These are phyloP conservation scores for Pelargonium cotyledonis DNA, from an alignment of 441 rosid species.

Conservation along the genomic window DNA sequence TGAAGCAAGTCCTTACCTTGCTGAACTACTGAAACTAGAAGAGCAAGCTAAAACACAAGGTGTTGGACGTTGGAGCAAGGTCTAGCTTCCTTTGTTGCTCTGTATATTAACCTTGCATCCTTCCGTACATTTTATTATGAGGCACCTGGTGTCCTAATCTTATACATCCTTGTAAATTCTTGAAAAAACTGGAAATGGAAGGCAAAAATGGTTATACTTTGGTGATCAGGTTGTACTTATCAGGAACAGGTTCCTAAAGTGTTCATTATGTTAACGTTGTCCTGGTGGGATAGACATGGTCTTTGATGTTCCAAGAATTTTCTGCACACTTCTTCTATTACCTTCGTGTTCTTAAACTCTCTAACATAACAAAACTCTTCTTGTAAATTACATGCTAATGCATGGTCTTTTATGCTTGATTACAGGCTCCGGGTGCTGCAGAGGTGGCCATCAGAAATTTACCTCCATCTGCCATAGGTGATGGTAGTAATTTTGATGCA, in stretches of 20 bases:
- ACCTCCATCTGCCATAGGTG: conserved; percentile 94
- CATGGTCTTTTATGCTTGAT: conserved; percentile 7
- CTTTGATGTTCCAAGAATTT: background rate
- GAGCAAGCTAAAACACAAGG: conserved; percentile 81
- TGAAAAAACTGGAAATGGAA: background rate
- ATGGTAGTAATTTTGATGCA: conserved; percentile 75
- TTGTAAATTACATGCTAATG: background rate
- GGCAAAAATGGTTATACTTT: background rate
- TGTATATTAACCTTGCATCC: background rate
- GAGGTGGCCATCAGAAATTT: conserved; percentile 73
- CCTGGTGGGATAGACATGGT: background rate
- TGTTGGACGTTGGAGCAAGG: conserved; percentile 87
- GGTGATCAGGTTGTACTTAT: background rate
- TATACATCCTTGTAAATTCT: background rate
- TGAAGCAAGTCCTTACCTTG: conserved; percentile 69
- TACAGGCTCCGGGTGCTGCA: conserved; percentile 69
- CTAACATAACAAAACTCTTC: background rate
- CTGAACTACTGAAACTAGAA: conserved; percentile 55
- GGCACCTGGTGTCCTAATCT: background rate
- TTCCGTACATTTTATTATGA: background rate
- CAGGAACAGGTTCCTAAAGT: background rate
- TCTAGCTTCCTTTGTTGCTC: conserved; percentile 19
- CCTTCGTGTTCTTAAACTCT: background rate
- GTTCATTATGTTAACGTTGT: background rate
- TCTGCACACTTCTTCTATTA: background rate